Conservation (phyloP, 805 yeast genomes). For the Candida boidinii region DNA sequence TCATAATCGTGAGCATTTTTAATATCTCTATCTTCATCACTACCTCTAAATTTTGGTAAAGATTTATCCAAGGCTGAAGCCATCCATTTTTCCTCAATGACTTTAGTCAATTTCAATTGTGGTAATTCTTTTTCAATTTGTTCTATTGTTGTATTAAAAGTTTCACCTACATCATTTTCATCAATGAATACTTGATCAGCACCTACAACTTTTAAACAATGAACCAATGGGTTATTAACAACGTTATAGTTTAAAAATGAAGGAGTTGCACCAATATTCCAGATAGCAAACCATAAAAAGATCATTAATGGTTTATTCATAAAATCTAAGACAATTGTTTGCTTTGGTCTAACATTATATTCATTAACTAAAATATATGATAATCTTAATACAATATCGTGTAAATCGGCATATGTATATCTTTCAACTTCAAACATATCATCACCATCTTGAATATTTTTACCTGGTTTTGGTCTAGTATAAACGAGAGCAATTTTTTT, state of each 20-base stretch:
- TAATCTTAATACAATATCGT: conserved; percentile 51
- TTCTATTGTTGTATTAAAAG: conserved; percentile 31
- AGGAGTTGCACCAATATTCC: conserved; percentile 81
- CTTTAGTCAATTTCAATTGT: conserved; percentile 7
- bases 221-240: conserved; percentile 58
- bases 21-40: conserved; percentile 16
- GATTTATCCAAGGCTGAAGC: neutral
- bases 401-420: conserved; percentile 56
- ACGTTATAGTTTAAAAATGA: conserved; percentile 74
- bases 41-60: neutral
- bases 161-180: conserved; percentile 32
- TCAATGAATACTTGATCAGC: conserved; percentile 62
- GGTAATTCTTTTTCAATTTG: conserved; percentile 30
- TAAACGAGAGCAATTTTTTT: conserved; percentile 55
- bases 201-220: conserved; percentile 57
- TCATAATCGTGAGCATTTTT: conserved; percentile 45
- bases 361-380: conserved; percentile 51
- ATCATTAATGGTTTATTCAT: conserved; percentile 72
- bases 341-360: conserved; percentile 52
- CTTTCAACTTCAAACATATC: conserved; percentile 39
- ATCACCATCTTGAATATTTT: conserved; percentile 27
- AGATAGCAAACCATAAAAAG: conserved; percentile 65
- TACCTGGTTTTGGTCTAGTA: conserved; percentile 34
- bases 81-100: conserved; percentile 7
- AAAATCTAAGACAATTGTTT: conserved; percentile 60